A percentile compares a stretch with the other conserved stretches of the same genome.
These are phyloP conservation scores for Fusarium tricinctum DNA, from an alignment of 2,329 filamentous ascomycete species.

Conservation along the genomic window DNA sequence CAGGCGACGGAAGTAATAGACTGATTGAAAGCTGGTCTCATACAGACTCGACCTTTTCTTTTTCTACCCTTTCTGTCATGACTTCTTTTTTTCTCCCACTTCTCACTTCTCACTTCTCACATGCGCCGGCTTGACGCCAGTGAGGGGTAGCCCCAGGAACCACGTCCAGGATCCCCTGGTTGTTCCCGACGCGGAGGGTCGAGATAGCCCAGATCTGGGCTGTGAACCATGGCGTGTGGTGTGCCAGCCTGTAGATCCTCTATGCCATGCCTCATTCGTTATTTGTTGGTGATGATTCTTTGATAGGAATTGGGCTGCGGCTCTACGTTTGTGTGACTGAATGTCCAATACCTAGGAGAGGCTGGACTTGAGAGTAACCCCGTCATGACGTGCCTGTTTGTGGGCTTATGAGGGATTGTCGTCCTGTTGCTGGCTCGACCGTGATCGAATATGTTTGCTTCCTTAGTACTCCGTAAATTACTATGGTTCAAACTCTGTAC, in stretches of 20 bases:
- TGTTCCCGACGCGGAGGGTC: conserved; percentile 44
- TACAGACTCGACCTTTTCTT: conserved; percentile 3
- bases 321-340: conserved; percentile 14
- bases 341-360: conserved; percentile 9
- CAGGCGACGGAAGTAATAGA: conserved; percentile 17
- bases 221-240: conserved; percentile 44
- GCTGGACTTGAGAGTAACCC: conserved; percentile 2
- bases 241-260: conserved; percentile 40
- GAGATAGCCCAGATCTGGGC: conserved; percentile 46
- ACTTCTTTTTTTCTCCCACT: conserved; percentile 39
- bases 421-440: conserved; percentile 17
- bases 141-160: conserved; percentile 52
- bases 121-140: conserved; percentile 40
- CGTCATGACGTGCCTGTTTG: conserved; percentile 26
- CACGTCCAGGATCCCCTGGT: conserved; percentile 46
- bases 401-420: not conserved
- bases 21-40: conserved; percentile 7
- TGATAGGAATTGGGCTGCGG: not conserved
- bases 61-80: conserved; percentile 40
- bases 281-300: conserved; percentile 18
- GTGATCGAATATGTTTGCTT: conserved; percentile 9
- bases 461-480: conserved; percentile 6
- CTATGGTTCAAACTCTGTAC: conserved; percentile 38
- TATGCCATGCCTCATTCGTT: conserved; percentile 33
- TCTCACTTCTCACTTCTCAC: conserved; percentile 40